phyloP scores from a whole-genome alignment of 192 early-diverging fungal species.

The Podila epicladia region DNA sequence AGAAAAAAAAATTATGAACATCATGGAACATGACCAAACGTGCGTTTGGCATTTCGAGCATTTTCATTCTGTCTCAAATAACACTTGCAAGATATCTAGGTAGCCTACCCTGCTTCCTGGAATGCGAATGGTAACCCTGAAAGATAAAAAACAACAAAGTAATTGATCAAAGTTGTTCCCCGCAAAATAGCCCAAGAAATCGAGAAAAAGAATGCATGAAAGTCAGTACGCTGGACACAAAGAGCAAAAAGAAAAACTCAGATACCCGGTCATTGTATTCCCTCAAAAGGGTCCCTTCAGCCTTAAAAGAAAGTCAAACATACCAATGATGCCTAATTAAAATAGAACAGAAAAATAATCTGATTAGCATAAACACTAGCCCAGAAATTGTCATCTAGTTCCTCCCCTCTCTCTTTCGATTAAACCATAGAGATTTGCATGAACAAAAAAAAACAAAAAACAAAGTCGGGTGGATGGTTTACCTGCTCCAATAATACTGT shows the following conservation, averaged over 20 bases:
- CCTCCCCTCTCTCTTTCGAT: not conserved
- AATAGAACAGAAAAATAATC: too few relatives aligned
- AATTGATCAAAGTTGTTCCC: constrained; percentile 3
- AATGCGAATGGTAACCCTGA: constrained; percentile 90
- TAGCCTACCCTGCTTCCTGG: constrained; percentile 74
- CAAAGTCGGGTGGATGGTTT: constrained; percentile 16
- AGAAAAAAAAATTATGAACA: constrained; percentile 16
- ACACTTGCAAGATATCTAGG: constrained; percentile 20
- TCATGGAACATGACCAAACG: too few relatives aligned
- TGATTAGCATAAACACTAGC: too few relatives aligned
- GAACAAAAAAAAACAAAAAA: not conserved
- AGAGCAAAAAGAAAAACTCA: not conserved
- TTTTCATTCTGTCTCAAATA: not conserved
- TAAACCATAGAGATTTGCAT: not conserved
- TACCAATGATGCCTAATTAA: too few relatives aligned
- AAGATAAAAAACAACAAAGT: not conserved
- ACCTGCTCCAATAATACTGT: constrained; percentile 95
- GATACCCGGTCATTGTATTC: too few relatives aligned
- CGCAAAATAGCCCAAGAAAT: not conserved
- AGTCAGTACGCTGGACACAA: not conserved
- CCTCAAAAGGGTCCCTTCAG: too few relatives aligned
- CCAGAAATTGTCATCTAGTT: not conserved
- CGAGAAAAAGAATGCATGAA: not conserved
- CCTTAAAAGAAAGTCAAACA: too few relatives aligned
- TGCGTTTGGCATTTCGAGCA: too few relatives aligned